A percentile compares a stretch with the other conserved stretches of the same genome.
phyloP scores from a whole-genome alignment of 495 filamentous ascomycete genomes.

The Hypoxylon crocopeplum region DNA sequence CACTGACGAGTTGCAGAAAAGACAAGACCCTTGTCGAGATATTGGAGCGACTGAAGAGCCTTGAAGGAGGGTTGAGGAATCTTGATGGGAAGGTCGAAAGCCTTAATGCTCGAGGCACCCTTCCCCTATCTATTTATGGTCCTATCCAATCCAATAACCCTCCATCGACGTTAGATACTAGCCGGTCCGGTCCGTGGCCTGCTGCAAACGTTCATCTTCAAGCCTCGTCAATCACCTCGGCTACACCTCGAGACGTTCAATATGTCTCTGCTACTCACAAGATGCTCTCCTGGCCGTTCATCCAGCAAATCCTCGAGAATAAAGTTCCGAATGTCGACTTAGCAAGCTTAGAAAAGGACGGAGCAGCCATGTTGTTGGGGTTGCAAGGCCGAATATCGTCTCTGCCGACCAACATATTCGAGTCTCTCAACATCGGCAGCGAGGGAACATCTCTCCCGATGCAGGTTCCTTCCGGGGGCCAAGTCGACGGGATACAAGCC shows the following conservation, averaged over 20 bases:
- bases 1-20: conserved; percentile 53
- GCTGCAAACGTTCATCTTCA: conserved; percentile 18
- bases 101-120: conserved; percentile 37
- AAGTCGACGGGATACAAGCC: conserved; percentile 37
- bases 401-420: conserved; percentile 40
- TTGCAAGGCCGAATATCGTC: conserved; percentile 46
- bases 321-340: conserved; percentile 44
- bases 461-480: conserved; percentile 16
- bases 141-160: conserved; percentile 22
- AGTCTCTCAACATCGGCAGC: conserved; percentile 9
- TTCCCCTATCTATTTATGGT: conserved; percentile 34
- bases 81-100: conserved; percentile 52
- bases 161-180: conserved; percentile 15
- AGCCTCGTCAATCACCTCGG: conserved; percentile 12
- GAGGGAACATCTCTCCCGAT: conserved; percentile 27
- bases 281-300: conserved; percentile 63
- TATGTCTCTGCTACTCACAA: conserved; percentile 64
- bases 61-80: conserved; percentile 48
- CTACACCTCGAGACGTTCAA: conserved; percentile 32
- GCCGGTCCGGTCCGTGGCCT: conserved; percentile 24
- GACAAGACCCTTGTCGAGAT: conserved; percentile 68
- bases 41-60: conserved; percentile 58
- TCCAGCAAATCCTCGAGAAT: conserved; percentile 54
- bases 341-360: conserved; percentile 49
- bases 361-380: conserved; percentile 54